Evolutionary conservation across 1,284 basidiomycete species (phyloP).

Genomic region (Cutaneotrichosporon mucoides): DNA sequence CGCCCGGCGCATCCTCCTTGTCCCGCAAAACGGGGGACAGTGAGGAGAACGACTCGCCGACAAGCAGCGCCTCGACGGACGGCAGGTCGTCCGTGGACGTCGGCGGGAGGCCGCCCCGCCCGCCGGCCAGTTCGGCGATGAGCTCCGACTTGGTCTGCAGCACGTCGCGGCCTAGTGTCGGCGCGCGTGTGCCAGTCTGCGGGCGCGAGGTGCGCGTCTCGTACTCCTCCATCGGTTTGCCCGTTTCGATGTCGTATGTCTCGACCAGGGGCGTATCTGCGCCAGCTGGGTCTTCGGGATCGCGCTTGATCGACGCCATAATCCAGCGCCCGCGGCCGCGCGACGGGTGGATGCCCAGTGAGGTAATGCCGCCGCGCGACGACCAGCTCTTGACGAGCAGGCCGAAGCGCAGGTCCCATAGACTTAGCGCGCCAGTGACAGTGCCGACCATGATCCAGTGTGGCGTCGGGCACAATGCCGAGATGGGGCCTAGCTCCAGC

Average conservation of each 20-base stretch:
- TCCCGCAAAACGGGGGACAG: conserved; percentile 20
- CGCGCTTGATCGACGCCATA: conserved; percentile 60
- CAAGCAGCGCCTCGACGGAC: conserved; percentile 28
- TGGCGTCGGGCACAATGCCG: conserved; percentile 71
- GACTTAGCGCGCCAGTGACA: conserved; percentile 69
- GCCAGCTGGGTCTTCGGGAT: conserved; percentile 7
- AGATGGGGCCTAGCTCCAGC: conserved; percentile 78
- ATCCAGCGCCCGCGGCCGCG: conserved; percentile 76
- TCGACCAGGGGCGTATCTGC: conserved; percentile 32
- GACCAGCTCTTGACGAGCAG: conserved; percentile 84
- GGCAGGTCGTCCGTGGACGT: conserved; percentile 13
- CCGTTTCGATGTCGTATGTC: conserved; percentile 48
- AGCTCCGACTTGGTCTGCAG: conserved; percentile 28
- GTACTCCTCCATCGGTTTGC: conserved; percentile 47
- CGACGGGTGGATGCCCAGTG: conserved; percentile 67
- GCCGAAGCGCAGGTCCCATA: conserved; percentile 95
- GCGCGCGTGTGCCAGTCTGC: background rate
- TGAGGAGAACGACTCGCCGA: conserved; percentile 31
- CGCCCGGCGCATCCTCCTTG: background rate
- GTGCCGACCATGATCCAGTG: conserved; percentile 88
- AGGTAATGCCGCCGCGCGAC: conserved; percentile 58
- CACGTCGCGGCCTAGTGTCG: conserved; percentile 13
- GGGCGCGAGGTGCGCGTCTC: conserved; percentile 32
- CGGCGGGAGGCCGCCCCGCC: conserved; percentile 10
- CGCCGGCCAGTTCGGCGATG: conserved; percentile 28